Evolutionary conservation across 345 rosid species (phyloP).

Genomic region (Odontarrhena argentea): DNA sequence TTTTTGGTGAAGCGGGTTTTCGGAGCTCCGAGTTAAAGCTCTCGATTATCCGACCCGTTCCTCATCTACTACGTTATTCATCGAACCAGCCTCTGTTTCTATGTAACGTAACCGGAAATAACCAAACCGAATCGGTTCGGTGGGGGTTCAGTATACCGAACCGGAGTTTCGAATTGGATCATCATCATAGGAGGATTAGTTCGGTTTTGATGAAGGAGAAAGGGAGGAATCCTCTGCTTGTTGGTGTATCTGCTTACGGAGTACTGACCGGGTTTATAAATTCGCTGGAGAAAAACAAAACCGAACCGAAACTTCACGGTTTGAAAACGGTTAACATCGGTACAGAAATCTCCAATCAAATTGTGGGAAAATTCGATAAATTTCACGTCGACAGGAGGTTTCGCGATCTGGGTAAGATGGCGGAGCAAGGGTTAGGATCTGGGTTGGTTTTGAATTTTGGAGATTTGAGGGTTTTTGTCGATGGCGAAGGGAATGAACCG

Average conservation of each 20-base stretch:
- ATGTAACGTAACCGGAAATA: slow-evolving; percentile 47
- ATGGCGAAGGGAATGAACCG: slow-evolving; percentile 23
- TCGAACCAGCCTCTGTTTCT: slow-evolving; percentile 62
- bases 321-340: slow-evolving; percentile 49
- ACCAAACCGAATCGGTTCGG: slow-evolving; percentile 43
- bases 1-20: slow-evolving; percentile 84
- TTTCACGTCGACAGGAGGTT: slow-evolving; percentile 42
- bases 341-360: slow-evolving; percentile 43
- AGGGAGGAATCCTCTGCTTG: slow-evolving; percentile 73
- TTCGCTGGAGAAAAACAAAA: slow-evolving; percentile 41
- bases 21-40: slow-evolving; percentile 87
- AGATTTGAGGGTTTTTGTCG: slow-evolving; percentile 53
- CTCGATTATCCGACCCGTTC: slow-evolving; percentile 77
- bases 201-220: slow-evolving; percentile 53
- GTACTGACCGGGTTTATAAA: slow-evolving; percentile 55
- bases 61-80: slow-evolving; percentile 58
- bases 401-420: slow-evolving; percentile 48
- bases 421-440: slow-evolving; percentile 47
- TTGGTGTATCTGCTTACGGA: slow-evolving; percentile 60
- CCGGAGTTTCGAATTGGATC: slow-evolving; percentile 51
- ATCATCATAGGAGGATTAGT: slow-evolving; percentile 49
- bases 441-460: slow-evolving; percentile 67
- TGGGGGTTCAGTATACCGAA: slow-evolving; percentile 48
- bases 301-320: slow-evolving; percentile 51
- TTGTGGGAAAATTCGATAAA: slow-evolving; percentile 42